Conservation (phyloP, 352 stramenopile species). For the Phytophthora podocarpi region DNA sequence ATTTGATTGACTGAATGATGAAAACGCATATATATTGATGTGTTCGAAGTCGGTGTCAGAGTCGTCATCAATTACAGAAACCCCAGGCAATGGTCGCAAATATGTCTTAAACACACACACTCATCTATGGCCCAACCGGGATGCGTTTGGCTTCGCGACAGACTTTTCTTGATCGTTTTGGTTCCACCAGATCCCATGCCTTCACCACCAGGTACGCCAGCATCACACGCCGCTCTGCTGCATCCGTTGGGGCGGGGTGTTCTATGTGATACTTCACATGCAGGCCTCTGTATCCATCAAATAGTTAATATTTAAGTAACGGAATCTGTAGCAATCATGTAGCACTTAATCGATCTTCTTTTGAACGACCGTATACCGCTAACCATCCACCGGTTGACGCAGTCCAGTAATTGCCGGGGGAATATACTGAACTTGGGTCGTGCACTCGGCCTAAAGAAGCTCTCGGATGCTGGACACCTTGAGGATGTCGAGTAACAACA, state of each 20-base stretch:
- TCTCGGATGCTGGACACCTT: slow-evolving; percentile 1
- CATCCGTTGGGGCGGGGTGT: neutral
- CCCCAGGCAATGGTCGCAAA: no score
- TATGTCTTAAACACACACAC: no score
- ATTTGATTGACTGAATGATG: no score
- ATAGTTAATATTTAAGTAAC: no score
- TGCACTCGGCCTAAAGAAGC: neutral
- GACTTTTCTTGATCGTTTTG: neutral
- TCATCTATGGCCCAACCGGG: neutral
- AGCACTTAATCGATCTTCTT: slow-evolving; percentile 1
- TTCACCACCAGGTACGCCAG: neutral
- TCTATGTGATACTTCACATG: neutral
- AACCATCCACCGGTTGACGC: slow-evolving; percentile 1
- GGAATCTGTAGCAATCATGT: no score
- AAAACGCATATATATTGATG: no score
- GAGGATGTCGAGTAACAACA: slow-evolving; percentile 4
- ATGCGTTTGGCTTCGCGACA: neutral
- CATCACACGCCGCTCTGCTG: neutral
- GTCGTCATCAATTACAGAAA: no score
- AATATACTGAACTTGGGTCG: slow-evolving; percentile 4
- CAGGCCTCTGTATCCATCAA: neutral
- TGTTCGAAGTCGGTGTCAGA: no score
- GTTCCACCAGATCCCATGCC: neutral
- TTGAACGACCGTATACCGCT: slow-evolving; percentile 8
- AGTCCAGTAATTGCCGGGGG: neutral